These are phyloP conservation scores for Fusarium sacchari DNA, from an alignment of 2,329 filamentous ascomycete genomes.

Conservation along the genomic window DNA sequence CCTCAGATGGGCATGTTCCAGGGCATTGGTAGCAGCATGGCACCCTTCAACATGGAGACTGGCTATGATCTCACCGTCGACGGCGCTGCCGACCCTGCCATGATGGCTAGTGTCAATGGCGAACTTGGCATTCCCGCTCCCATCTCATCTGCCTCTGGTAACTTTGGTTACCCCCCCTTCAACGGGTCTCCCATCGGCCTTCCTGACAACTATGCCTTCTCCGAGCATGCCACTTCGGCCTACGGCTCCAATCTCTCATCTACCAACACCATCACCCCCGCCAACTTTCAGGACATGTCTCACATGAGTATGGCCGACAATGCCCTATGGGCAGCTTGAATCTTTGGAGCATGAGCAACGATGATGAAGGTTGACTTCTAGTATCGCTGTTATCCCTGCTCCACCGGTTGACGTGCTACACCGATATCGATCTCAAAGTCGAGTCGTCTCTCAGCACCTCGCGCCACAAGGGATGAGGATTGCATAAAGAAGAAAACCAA, in stretches of 20 bases:
- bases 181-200: constrained; percentile 40
- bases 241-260: constrained; percentile 43
- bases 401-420: constrained; percentile 26
- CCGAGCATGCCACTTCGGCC: constrained; percentile 39
- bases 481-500: constrained; percentile 25
- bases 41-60: constrained; percentile 32
- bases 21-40: constrained; percentile 39
- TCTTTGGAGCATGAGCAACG: constrained; percentile 6
- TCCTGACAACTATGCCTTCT: constrained; percentile 40
- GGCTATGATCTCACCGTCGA: constrained; percentile 40
- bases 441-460: constrained; percentile 6
- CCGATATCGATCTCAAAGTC: constrained; percentile 8
- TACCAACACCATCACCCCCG: constrained; percentile 44
- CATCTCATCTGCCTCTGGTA: constrained; percentile 41
- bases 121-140: constrained; percentile 35
- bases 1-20: constrained; percentile 37
- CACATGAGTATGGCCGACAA: constrained; percentile 37
- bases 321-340: constrained; percentile 34
- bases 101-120: constrained; percentile 32
- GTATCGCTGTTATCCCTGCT: constrained; percentile 15
- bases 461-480: constrained; percentile 31
- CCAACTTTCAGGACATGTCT: constrained; percentile 41
- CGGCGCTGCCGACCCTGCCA: constrained; percentile 21
- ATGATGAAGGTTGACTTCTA: constrained; percentile 20
- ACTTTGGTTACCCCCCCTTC: constrained; percentile 38